Conservation (phyloP, 345 rosid species). For the Microcos paniculata region DNA sequence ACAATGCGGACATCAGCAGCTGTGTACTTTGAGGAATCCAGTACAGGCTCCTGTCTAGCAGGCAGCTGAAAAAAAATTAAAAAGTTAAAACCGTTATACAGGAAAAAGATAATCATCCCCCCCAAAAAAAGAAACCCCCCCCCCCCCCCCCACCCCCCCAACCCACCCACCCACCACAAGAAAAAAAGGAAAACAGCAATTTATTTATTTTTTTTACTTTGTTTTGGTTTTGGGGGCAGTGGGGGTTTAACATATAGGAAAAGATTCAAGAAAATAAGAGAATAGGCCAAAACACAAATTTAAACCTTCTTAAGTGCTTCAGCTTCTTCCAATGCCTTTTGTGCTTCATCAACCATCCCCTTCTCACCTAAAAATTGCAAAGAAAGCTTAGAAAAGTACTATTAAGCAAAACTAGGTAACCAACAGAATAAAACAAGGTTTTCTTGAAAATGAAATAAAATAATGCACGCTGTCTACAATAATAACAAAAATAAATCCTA, state of each 20-base stretch:
- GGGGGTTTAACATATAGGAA: neutral
- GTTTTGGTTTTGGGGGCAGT: too few relatives aligned
- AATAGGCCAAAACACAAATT: conserved; percentile 1
- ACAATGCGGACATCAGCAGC: conserved; percentile 18
- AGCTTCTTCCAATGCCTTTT: conserved; percentile 97
- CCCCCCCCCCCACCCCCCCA: too few relatives aligned
- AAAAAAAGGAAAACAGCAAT: neutral
- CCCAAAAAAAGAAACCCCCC: neutral
- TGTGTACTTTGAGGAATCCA: conserved; percentile 14
- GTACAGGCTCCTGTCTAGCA: conserved; percentile 10
- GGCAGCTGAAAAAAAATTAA: conserved; percentile 6
- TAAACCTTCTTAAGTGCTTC: conserved; percentile 97
- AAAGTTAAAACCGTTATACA: neutral
- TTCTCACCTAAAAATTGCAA: conserved; percentile 67
- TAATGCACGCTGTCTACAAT: neutral
- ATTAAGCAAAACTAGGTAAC: neutral
- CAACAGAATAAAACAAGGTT: too few relatives aligned
- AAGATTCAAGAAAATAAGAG: neutral
- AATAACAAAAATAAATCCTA: neutral
- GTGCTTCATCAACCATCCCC: conserved; percentile 99
- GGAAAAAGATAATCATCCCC: neutral
- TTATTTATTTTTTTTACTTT: too few relatives aligned
- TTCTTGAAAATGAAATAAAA: too few relatives aligned
- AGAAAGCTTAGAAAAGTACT: neutral
- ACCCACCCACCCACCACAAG: too few relatives aligned